Evolutionary conservation across 2,329 filamentous ascomycete species (phyloP).

Genomic region (Colletotrichum melonis): DNA sequence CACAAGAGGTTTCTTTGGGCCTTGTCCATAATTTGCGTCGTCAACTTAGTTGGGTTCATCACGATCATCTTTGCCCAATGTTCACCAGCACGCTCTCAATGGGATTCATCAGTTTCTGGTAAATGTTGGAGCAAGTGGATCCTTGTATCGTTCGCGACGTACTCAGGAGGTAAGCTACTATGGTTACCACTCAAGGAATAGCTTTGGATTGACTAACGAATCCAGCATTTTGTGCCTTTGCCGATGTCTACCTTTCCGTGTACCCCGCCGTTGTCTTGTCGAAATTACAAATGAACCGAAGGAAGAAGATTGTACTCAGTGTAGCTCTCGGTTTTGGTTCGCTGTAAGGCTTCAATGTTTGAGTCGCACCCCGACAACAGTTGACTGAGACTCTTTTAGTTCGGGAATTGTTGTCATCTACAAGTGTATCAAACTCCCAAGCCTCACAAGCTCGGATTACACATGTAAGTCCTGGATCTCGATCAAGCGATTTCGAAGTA

Average conservation of each 20-base stretch:
- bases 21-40: constrained; percentile 39
- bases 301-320: neutral
- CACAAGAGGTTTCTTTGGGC: constrained; percentile 52
- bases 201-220: neutral
- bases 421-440: neutral
- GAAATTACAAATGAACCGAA: neutral
- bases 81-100: neutral
- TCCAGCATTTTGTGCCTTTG: neutral
- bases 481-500: neutral
- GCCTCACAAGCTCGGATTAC: neutral
- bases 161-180: neutral
- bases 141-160: neutral
- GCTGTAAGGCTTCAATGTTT: neutral
- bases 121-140: neutral
- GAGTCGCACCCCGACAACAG: neutral
- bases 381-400: neutral
- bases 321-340: neutral
- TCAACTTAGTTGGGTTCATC: neutral
- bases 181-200: no score
- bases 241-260: neutral
- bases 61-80: neutral
- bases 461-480: neutral
- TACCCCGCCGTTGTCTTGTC: neutral
- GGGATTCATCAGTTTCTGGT: neutral
- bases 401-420: neutral